phyloP scores from a whole-genome alignment of 2,329 filamentous ascomycete genomes.

The Monascus ruber region DNA sequence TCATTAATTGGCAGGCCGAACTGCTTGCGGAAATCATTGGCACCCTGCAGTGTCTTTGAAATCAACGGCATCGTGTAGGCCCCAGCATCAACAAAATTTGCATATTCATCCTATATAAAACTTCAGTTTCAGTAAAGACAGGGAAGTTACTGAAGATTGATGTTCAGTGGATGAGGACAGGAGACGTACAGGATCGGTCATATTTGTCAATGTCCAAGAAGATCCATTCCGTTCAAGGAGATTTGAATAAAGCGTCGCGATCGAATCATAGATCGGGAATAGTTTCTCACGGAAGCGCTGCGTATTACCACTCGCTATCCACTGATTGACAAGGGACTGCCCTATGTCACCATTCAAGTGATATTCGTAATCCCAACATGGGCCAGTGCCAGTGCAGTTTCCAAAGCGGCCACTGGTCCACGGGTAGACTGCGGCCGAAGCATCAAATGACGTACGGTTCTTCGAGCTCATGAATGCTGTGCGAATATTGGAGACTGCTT shows the following conservation, averaged over 20 bases:
- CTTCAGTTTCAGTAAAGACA: not conserved
- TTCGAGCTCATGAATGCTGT: slow-evolving; percentile 47
- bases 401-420: slow-evolving; percentile 59
- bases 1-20: slow-evolving; percentile 45
- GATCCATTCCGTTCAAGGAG: slow-evolving; percentile 50
- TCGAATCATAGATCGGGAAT: slow-evolving; percentile 53
- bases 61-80: slow-evolving; percentile 58
- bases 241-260: slow-evolving; percentile 51
- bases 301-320: slow-evolving; percentile 48
- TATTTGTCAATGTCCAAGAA: slow-evolving; percentile 45
- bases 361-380: slow-evolving; percentile 62
- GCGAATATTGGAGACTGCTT: slow-evolving; percentile 50
- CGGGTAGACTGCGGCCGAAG: slow-evolving; percentile 50
- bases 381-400: slow-evolving; percentile 54
- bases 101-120: slow-evolving; percentile 48
- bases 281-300: slow-evolving; percentile 44
- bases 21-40: slow-evolving; percentile 46
- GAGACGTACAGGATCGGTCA: slow-evolving; percentile 56
- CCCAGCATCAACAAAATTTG: slow-evolving; percentile 55
- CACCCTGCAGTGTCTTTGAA: slow-evolving; percentile 42
- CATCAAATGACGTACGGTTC: slow-evolving; percentile 46
- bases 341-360: slow-evolving; percentile 61
- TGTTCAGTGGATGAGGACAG: not conserved
- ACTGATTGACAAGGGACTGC: slow-evolving; percentile 50
- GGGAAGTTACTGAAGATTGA: not conserved